Evolutionary conservation across 148 eudicot genomes (phyloP), one percentile per base, ranked within the genome.

Genomic region (Diospyros lotus): DNA sequence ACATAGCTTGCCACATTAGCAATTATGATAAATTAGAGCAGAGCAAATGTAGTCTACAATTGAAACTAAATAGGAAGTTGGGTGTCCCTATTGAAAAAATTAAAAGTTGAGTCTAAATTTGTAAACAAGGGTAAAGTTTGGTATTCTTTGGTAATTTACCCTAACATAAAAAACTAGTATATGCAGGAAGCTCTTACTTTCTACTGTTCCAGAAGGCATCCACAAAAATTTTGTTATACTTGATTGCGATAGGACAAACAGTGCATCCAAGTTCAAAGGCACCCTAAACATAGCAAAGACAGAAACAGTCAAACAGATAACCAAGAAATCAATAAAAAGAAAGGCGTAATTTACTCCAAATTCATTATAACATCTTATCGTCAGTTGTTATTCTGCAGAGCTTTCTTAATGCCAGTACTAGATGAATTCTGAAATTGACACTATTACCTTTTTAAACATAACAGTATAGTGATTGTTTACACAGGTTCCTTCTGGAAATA

Each of bases 401-500:
- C 45, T 46, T 4, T 39, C 17, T 38, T 39, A 13, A 48, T 48
- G 52, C 6, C 52, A 0, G 52, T 8, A 48, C 8, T 48, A 8
- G 52, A 48, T 4, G 52, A 28, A 28, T 28, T 28, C 28, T 28
- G 28, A 28, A 28, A 69, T 5, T 12, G 2, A 71, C 1, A 44
- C 48, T 41, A 51, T 56, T 75, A 90, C 98, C 97, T 96, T 96
- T 81, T 96, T 96, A 80, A 96, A 96, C 98, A 96, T 93, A 56
- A 96, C 99, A 54, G 89, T 87, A 72, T 91, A 96, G 69, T 93
- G 93, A 87, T 96, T 96, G 78, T 96, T 96, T 28, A 96, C 99
- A 78, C 99, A 93, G 62, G 99, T 96, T 83, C 98, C 99, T 85
- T 96, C 99, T 9, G 99, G 99, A 75, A 96, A 96, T 81, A 96